These are phyloP conservation scores for Beauveria brongniartii DNA, from an alignment of 2,329 filamentous ascomycete genomes.

Conservation along the genomic window DNA sequence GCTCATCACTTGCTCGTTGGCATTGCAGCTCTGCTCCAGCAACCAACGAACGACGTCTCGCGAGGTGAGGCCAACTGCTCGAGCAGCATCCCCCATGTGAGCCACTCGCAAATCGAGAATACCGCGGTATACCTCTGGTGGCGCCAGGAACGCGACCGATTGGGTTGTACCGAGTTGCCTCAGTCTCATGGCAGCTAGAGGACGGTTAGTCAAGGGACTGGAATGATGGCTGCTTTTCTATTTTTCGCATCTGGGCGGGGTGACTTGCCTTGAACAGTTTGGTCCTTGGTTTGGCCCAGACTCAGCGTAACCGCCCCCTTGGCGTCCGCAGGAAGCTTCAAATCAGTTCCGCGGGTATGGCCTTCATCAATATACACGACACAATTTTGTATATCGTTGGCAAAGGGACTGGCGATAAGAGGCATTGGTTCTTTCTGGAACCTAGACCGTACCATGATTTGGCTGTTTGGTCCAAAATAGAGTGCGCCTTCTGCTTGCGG, in stretches of 20 bases:
- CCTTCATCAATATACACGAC: conserved; percentile 54
- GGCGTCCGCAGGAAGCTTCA: conserved; percentile 42
- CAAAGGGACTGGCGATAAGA: conserved; percentile 45
- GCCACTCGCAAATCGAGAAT: conserved; percentile 38
- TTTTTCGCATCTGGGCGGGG: not conserved
- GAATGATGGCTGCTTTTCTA: not conserved
- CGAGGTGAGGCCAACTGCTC: conserved; percentile 12
- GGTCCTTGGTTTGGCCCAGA: conserved; percentile 50
- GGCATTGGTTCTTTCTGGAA: conserved; percentile 36
- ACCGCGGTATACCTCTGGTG: conserved; percentile 53
- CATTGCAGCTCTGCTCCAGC: conserved; percentile 53
- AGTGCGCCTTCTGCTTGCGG: conserved; percentile 38
- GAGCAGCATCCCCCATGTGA: not conserved
- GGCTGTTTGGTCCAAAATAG: conserved; percentile 37
- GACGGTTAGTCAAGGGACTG: not conserved
- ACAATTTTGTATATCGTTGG: conserved; percentile 41
- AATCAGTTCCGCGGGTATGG: conserved; percentile 52
- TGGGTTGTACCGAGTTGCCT: conserved; percentile 50
- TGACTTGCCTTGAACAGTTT: conserved; percentile 47
- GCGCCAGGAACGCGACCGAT: conserved; percentile 45
- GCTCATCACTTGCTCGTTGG: conserved; percentile 49
- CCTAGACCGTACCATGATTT: conserved; percentile 16
- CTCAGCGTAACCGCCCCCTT: conserved; percentile 48
- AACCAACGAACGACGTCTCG: conserved; percentile 44
- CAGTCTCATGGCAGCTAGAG: conserved; percentile 54